A percentile compares a stretch with the other conserved stretches of the same genome.
These are phyloP conservation scores for Nothophoma quercina DNA, from an alignment of 2,329 filamentous ascomycete genomes.

Conservation along the genomic window DNA sequence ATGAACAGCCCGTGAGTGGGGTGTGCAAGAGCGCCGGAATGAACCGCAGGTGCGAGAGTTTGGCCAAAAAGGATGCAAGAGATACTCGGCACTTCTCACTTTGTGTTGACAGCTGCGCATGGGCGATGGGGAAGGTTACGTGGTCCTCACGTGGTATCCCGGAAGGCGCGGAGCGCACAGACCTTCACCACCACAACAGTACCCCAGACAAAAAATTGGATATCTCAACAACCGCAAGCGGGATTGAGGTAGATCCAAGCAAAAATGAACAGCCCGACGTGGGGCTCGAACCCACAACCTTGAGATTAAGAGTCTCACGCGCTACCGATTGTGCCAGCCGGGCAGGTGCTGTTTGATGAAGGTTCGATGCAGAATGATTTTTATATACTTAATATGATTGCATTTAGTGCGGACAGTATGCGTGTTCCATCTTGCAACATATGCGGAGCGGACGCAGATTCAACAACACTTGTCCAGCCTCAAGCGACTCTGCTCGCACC, in stretches of 20 bases:
- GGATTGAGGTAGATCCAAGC: not conserved
- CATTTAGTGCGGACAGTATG: no score
- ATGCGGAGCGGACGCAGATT: no score
- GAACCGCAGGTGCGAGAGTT: no score
- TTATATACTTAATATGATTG: not conserved
- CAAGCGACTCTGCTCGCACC: no score
- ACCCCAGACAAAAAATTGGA: not conserved
- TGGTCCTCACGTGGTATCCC: no score
- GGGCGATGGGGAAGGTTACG: no score
- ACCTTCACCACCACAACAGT: not conserved
- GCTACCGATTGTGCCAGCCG: constrained; percentile 39
- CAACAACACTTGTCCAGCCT: no score
- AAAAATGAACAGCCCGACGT: constrained; percentile 35
- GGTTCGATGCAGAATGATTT: not conserved
- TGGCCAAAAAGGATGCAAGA: no score
- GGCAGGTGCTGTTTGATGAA: constrained; percentile 20
- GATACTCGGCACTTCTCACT: not conserved
- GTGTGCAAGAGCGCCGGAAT: not conserved
- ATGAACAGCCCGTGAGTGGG: not conserved
- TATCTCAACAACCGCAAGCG: not conserved
- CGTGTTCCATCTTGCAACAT: no score
- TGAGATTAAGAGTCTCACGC: constrained; percentile 35
- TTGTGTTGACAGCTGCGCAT: no score
- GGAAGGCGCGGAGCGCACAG: no score
- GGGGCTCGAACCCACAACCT: constrained; percentile 60